Base-by-base conservation (phyloP, 805 yeast species). In the Metschnikowia anglica region DNA sequence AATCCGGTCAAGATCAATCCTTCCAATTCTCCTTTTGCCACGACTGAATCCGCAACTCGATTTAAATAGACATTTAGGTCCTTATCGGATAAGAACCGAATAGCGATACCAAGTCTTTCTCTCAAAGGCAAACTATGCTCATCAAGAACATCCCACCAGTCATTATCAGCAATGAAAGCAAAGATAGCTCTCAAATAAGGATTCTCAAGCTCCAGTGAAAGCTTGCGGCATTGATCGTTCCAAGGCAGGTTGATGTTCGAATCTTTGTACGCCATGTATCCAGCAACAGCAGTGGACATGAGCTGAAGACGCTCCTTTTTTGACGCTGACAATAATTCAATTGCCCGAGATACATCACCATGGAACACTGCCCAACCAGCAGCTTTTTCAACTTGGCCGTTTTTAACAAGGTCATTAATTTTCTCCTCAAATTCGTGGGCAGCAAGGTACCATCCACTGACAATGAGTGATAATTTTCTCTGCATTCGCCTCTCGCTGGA, bases 331-430 rank as follows among this genome's bases (percentile, higher is more conserved):
- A 91, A 67, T n/a, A 88, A 83, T 32, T 79, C 80, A 3, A 90
- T 85, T 0, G 97, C 96, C 37, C 81, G 74, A 2, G 78, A 74
- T 2, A 91, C 85, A 60, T 89, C 87, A 5, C 96, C 97, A 59
- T 88, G 91, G 62, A 91, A 91, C 0, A 89, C 90, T 0, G 97
- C 97, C 95, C 96, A 88, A 0, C 95, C 98, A 1, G 97, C 99
- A 0, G 99, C 98, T 58, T 91, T 83, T 48, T 89, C 96, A 48
- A 76, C 77, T 46, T 78, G 76, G 0, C 85, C 89, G 12, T 68
- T 61, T 0, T 66, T 62, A 17, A 83, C 78, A 30, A 91, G 70
- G 30, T 72, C 69, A 17, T 66, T 64, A 29, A 86, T 73, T 48
- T 83, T 81, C 29, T 76, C 80, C 51, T 89, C 95, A 48, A 88